phyloP scores from a whole-genome alignment of 2,329 filamentous ascomycete species.

The Pseudogymnoascus sp. region DNA sequence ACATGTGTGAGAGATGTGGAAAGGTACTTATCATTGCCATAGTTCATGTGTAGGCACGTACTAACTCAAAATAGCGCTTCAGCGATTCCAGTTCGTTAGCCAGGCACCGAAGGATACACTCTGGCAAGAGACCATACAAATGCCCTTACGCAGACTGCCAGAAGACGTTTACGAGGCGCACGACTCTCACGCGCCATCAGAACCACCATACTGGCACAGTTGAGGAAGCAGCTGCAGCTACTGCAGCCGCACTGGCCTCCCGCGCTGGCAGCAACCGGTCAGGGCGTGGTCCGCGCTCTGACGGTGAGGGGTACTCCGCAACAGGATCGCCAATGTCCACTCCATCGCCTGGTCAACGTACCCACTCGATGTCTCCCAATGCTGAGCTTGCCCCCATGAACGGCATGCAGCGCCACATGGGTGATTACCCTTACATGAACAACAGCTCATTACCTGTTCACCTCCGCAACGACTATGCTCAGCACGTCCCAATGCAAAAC shows the following conservation, averaged over 20 bases:
- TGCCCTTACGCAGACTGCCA: conserved; percentile 96
- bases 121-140: conserved; percentile 91
- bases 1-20: conserved; percentile 92
- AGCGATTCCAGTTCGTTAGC: conserved; percentile 93
- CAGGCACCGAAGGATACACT: conserved; percentile 88
- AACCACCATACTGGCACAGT: conserved; percentile 94
- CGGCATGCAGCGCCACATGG: conserved; percentile 47
- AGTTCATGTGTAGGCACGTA: conserved; percentile 13
- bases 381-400: conserved; percentile 67
- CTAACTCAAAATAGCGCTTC: conserved; percentile 60
- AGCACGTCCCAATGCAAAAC: conserved; percentile 45
- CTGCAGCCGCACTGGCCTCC: conserved; percentile 71
- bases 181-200: conserved; percentile 89
- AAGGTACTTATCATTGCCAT: conserved; percentile 54
- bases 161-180: conserved; percentile 94
- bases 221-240: conserved; percentile 84
- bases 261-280: conserved; percentile 29
- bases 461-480: conserved; percentile 56
- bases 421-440: conserved; percentile 65
- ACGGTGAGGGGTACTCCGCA: conserved; percentile 63
- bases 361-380: conserved; percentile 70
- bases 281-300: conserved; percentile 52
- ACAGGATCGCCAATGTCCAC: conserved; percentile 70
- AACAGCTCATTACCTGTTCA: conserved; percentile 76
- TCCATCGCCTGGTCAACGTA: conserved; percentile 67